These are phyloP conservation scores for Linaria vulgaris DNA, from an alignment of 257 asterid species.

Conservation along the genomic window DNA sequence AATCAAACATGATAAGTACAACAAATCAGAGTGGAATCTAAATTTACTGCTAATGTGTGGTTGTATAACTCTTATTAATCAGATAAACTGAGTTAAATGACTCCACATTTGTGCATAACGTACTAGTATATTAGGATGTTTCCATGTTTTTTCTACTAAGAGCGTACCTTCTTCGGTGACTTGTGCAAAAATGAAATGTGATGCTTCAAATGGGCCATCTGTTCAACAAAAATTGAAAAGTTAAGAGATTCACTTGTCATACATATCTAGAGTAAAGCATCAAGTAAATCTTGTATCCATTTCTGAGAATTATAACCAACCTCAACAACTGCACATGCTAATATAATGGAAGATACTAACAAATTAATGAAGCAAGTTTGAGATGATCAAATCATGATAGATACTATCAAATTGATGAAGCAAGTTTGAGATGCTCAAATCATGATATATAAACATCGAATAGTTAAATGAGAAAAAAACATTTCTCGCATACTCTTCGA, in stretches of 20 bases:
- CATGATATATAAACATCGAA: too few relatives aligned
- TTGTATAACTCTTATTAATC: background rate
- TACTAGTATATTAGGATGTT: background rate
- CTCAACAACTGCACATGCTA: background rate
- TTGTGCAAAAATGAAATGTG: conserved; percentile 58
- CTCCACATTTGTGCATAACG: background rate
- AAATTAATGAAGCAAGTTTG: background rate
- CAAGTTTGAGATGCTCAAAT: background rate
- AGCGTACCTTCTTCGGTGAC: conserved; percentile 56
- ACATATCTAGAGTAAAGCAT: background rate
- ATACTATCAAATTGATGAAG: too few relatives aligned
- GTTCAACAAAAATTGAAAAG: conserved; percentile 24
- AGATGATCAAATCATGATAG: background rate
- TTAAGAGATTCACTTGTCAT: background rate
- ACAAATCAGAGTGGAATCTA: background rate
- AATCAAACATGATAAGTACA: conserved; percentile 11
- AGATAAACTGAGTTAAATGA: background rate
- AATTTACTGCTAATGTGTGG: background rate
- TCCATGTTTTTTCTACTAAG: conserved; percentile 2
- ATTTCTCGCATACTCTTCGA: too few relatives aligned
- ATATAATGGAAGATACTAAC: background rate
- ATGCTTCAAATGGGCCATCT: conserved; percentile 77
- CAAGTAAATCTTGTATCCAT: background rate
- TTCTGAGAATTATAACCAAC: background rate
- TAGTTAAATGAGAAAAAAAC: too few relatives aligned